phyloP scores from a whole-genome alignment of 2,329 filamentous ascomycete species.

The Penicillium oxalicum region DNA sequence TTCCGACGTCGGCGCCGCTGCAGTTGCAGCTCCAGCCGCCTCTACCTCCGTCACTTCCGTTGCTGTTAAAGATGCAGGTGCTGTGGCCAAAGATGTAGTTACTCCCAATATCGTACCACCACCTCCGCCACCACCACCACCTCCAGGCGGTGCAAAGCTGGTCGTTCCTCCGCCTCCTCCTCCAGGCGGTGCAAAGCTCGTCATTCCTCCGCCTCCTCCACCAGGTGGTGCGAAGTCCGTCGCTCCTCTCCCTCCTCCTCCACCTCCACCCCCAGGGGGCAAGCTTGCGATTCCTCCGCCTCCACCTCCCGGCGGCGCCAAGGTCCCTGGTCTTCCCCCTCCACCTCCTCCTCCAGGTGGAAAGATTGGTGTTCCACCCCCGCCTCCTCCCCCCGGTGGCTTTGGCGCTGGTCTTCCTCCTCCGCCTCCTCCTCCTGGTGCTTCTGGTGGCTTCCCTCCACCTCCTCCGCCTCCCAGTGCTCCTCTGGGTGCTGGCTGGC shows the following conservation, averaged over 20 bases:
- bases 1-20: conserved; percentile 12
- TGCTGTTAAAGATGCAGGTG: conserved; percentile 40
- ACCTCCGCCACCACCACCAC: conserved; percentile 30
- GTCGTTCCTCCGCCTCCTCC: conserved; percentile 43
- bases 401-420: conserved; percentile 26
- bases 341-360: conserved; percentile 40
- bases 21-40: conserved; percentile 1
- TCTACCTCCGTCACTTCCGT: conserved; percentile 22
- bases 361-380: conserved; percentile 26
- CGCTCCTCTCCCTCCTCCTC: conserved; percentile 25
- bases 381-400: conserved; percentile 31
- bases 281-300: conserved; percentile 39
- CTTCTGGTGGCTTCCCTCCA: conserved; percentile 45
- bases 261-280: conserved; percentile 43
- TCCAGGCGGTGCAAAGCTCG: conserved; percentile 33
- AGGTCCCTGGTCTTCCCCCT: conserved; percentile 36
- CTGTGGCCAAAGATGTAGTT: conserved; percentile 8
- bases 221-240: conserved; percentile 41
- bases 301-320: conserved; percentile 39
- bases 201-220: conserved; percentile 38
- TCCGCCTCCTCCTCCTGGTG: conserved; percentile 35
- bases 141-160: conserved; percentile 37
- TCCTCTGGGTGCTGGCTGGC: conserved; percentile 48
- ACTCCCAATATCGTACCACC: neutral
- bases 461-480: conserved; percentile 62